Evolutionary conservation across 495 filamentous ascomycete species (phyloP), one percentile per base, ranked within the genome.

Genomic region (Collariella sp.): DNA sequence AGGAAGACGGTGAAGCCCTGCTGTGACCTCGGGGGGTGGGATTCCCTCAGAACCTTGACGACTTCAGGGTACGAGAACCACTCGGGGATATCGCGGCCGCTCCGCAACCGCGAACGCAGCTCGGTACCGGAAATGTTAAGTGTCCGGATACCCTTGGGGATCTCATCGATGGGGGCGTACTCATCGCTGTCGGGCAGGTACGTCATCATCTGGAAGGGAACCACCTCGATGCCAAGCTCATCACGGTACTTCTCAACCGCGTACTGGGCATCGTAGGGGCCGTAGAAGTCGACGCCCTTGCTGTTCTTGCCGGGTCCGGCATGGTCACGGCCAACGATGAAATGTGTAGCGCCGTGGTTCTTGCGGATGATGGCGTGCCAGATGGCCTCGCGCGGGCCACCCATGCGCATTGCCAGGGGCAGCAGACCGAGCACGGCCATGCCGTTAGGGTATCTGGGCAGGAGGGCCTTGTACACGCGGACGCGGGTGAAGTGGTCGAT

Each of bases 51-150:
- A 42, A 97, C 93, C 70, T 83, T 84, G 71, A 98, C 93, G 58
- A 98, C 94, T 76, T 98, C 94, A 54, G 94, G 90, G 75, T 98
- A 98, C 19, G 93, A 97, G 80, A 98, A 98, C 93, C 93, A 98
- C 70, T 94, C 89, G 52, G 93, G 93, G 65, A 98, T 98, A 58
- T 95, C 89, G 57, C 83, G 84, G 51, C 93, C 93, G 49, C 84
- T 90, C 61, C 88, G 83, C 47, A 98, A 81, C 57, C 93, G 86
- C 48, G 83, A 80, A 59, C 93, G 90, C 61, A 98, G 86, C 74
- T 98, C 93, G 24, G 89, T 95, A 54, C 93, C 93, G 50, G 87
- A 93, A 73, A 98, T 97, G 78, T 98, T 91, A 50, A 96, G 83
- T 20, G 94, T 97, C 63, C 90, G 85, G 60, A 85, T 77, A 46